Conservation (phyloP, 2,329 filamentous ascomycete genomes). For the Epichloe elymi region DNA sequence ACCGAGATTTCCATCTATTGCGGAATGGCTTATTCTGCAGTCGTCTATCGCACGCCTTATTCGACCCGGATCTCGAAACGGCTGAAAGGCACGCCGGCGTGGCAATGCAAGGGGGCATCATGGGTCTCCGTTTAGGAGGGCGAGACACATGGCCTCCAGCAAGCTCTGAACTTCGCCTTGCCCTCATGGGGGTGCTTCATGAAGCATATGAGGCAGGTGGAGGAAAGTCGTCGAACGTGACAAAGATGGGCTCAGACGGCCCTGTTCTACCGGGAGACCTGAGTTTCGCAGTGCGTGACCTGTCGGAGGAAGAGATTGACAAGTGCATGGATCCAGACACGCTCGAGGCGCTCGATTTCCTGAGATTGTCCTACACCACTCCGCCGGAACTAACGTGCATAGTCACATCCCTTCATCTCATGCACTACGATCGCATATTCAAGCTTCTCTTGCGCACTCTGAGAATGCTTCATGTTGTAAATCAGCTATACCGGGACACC, state of each 20-base stretch:
- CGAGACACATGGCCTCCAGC: constrained; percentile 84
- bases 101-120: constrained; percentile 54
- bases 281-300: constrained; percentile 73
- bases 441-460: constrained; percentile 63
- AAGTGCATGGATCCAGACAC: constrained; percentile 71
- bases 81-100: constrained; percentile 61
- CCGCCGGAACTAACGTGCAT: constrained; percentile 58
- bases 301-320: constrained; percentile 66
- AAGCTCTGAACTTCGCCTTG: constrained; percentile 81
- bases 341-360: constrained; percentile 83
- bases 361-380: constrained; percentile 73
- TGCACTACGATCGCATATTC: constrained; percentile 79
- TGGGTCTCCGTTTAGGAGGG: constrained; percentile 73
- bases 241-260: constrained; percentile 17
- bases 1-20: constrained; percentile 70
- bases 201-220: constrained; percentile 48
- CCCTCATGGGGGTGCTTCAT: constrained; percentile 70
- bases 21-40: constrained; percentile 76
- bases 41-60: constrained; percentile 68
- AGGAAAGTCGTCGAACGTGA: constrained; percentile 7
- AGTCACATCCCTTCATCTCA: constrained; percentile 55
- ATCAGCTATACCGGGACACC: constrained; percentile 48
- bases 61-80: constrained; percentile 68
- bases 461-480: constrained; percentile 65
- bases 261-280: constrained; percentile 51